Evolutionary conservation across 2,329 filamentous ascomycete species (phyloP).

Genomic region (Aspergillus fischeri): DNA sequence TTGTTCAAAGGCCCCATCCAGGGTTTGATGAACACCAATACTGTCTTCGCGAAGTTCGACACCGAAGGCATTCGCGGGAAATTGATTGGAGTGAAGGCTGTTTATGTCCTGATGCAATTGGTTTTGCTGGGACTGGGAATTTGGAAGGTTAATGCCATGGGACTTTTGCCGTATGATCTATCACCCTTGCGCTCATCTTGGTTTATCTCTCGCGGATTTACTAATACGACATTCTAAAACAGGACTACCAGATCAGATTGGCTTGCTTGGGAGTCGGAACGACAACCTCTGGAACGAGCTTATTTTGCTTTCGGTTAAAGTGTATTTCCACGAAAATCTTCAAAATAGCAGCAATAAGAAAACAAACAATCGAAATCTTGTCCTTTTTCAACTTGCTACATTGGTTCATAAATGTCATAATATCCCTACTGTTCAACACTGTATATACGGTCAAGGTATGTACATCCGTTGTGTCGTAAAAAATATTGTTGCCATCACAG

Average conservation of each 20-base stretch:
- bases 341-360: neutral
- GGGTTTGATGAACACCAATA: constrained; percentile 75
- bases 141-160: constrained; percentile 98
- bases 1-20: constrained; percentile 94
- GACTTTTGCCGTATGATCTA: constrained; percentile 73
- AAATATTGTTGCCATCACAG: constrained; percentile 1
- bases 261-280: constrained; percentile 87
- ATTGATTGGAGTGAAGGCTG: constrained; percentile 77
- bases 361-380: neutral
- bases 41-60: constrained; percentile 88
- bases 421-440: neutral
- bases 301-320: constrained; percentile 53
- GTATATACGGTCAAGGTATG: constrained; percentile 1
- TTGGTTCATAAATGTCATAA: neutral
- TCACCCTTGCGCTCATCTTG: neutral
- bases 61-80: constrained; percentile 70
- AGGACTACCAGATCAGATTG: constrained; percentile 95
- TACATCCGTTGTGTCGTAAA: neutral
- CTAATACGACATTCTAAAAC: constrained; percentile 4
- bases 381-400: no score
- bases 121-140: constrained; percentile 78
- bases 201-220: neutral
- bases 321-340: neutral
- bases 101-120: constrained; percentile 84
- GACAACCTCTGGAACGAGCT: constrained; percentile 64